phyloP scores from a whole-genome alignment of 345 rosid genomes.

The Boechera retrofracta region DNA sequence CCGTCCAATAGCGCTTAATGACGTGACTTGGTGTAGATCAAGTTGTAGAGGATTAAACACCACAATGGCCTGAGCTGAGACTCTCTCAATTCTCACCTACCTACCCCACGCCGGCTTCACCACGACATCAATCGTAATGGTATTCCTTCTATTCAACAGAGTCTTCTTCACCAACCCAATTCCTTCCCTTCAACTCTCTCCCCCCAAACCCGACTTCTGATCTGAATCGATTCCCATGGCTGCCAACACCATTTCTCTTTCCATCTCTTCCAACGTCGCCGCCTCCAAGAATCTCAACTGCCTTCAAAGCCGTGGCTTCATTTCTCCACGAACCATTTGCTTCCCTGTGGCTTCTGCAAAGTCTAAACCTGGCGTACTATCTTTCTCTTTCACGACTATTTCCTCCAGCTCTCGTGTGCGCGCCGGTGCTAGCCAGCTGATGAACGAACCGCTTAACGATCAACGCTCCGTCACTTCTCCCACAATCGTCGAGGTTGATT shows the following conservation, averaged over 20 bases:
- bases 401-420: conserved; percentile 40
- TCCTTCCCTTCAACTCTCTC: conserved; percentile 15
- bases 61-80: not conserved
- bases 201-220: not conserved
- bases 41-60: conserved; percentile 18
- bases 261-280: conserved; percentile 49
- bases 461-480: conserved; percentile 54
- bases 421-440: conserved; percentile 64
- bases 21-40: not conserved
- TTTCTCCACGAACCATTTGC: conserved; percentile 44
- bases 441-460: conserved; percentile 59
- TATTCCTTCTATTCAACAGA: not conserved
- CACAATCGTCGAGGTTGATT: conserved; percentile 81
- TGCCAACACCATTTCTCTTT: conserved; percentile 56
- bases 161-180: conserved; percentile 31
- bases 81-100: conserved; percentile 20
- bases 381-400: conserved; percentile 32
- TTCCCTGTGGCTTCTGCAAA: conserved; percentile 29
- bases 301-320: conserved; percentile 40
- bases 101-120: conserved; percentile 43
- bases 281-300: conserved; percentile 34
- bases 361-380: conserved; percentile 41
- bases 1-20: not conserved
- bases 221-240: conserved; percentile 56
- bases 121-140: not conserved